Percentiles rank a stretch among this genome's conserved stretches.
Conservation (phyloP, 176 grass and related monocot genomes). For the Themeda triandra region DNA sequence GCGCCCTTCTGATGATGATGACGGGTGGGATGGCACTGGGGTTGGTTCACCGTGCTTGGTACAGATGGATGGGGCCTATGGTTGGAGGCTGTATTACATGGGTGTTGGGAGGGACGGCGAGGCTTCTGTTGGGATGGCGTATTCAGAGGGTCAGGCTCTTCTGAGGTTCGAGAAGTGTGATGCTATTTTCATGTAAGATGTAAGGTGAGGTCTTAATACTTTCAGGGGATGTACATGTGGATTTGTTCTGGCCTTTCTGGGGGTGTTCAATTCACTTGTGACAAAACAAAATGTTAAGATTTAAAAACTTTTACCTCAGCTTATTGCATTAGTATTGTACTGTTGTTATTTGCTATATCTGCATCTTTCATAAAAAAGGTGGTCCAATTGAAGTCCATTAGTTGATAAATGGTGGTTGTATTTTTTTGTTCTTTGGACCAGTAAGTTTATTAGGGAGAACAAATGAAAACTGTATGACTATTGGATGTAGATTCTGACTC, state of each 20-base stretch:
- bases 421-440: too few relatives aligned
- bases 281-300: slow-evolving; percentile 1
- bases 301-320: background rate
- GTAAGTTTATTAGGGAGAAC: background rate
- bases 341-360: background rate
- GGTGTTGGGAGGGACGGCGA: slow-evolving; percentile 50
- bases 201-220: slow-evolving; percentile 43
- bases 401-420: background rate
- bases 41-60: slow-evolving; percentile 70
- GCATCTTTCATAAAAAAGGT: background rate
- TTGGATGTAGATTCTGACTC: background rate
- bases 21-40: slow-evolving; percentile 59
- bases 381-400: background rate
- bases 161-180: slow-evolving; percentile 65
- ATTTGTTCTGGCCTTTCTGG: slow-evolving; percentile 2
- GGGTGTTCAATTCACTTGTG: background rate
- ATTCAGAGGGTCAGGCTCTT: slow-evolving; percentile 58
- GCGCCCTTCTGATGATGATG: slow-evolving; percentile 36
- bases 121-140: slow-evolving; percentile 62
- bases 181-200: slow-evolving; percentile 52
- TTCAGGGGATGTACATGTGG: background rate
- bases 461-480: background rate
- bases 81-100: slow-evolving; percentile 81
- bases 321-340: too few relatives aligned
- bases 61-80: slow-evolving; percentile 58